phyloP scores from a whole-genome alignment of 23 red algal species.

The Gracilaria gracilis region DNA sequence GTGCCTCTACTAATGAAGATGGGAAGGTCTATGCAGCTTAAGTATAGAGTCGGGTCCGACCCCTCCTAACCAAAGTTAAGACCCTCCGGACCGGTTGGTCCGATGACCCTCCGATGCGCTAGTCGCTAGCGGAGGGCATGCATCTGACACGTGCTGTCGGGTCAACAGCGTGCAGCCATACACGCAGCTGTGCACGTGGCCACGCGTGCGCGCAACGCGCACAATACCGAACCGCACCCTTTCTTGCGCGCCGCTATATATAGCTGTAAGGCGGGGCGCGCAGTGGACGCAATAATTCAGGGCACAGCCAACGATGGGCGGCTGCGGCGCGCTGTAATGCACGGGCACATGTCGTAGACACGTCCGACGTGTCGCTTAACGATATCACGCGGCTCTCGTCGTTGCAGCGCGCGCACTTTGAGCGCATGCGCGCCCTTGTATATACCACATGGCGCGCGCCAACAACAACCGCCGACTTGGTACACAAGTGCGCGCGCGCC shows the following conservation, averaged over 20 bases:
- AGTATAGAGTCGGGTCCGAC: too few species aligned
- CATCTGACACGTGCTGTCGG: too few species aligned
- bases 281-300: not conserved
- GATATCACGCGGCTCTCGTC: constrained; percentile 16
- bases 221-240: not conserved
- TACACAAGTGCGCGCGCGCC: not conserved
- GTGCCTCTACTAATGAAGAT: too few species aligned
- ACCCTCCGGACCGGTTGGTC: too few species aligned
- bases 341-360: not conserved
- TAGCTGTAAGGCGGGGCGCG: not conserved
- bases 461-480: not conserved
- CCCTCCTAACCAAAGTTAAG: too few species aligned
- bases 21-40: too few species aligned
- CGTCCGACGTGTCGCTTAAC: constrained; percentile 20
- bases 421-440: not conserved
- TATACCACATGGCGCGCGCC: not conserved
- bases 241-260: not conserved
- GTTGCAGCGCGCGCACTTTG: not conserved
- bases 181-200: not conserved
- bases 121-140: too few species aligned
- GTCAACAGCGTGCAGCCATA: not conserved
- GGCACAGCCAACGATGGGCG: not conserved
- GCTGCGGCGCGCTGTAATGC: not conserved
- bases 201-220: not conserved
- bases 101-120: too few species aligned